These are phyloP conservation scores for Penicillium lagena DNA, from an alignment of 495 filamentous ascomycete genomes.

Conservation along the genomic window DNA sequence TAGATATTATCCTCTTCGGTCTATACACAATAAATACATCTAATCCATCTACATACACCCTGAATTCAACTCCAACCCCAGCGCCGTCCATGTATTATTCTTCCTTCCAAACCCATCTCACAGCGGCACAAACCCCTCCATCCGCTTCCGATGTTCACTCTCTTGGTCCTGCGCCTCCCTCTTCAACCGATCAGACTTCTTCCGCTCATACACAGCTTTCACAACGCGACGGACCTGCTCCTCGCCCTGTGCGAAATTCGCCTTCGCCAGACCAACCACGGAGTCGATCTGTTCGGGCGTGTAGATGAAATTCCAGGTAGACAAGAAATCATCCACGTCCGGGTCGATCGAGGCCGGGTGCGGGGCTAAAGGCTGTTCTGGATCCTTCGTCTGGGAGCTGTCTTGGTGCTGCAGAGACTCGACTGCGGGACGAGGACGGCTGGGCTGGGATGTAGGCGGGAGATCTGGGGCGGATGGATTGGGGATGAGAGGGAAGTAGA, in stretches of 20 bases:
- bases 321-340: slow-evolving; percentile 72
- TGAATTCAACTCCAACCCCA: too few species aligned
- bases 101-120: slow-evolving; percentile 2
- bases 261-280: slow-evolving; percentile 72
- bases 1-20: too few species aligned
- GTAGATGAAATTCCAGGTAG: slow-evolving; percentile 97
- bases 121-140: slow-evolving; percentile 34
- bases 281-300: slow-evolving; percentile 78
- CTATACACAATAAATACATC: too few species aligned
- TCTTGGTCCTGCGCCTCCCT: slow-evolving; percentile 6
- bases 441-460: slow-evolving; percentile 14
- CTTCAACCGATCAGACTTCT: slow-evolving; percentile 62
- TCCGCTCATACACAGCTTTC: slow-evolving; percentile 89
- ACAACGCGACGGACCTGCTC: slow-evolving; percentile 70
- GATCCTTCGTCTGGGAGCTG: slow-evolving; percentile 10
- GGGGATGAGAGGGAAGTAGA: slow-evolving; percentile 85
- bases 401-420: slow-evolving; percentile 12
- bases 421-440: slow-evolving; percentile 17
- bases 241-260: slow-evolving; percentile 78
- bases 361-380: slow-evolving; percentile 15
- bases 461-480: slow-evolving; percentile 51
- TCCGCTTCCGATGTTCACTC: slow-evolving; percentile 36
- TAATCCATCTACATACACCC: too few species aligned
- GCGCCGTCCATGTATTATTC: too few species aligned
- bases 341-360: slow-evolving; percentile 76